These are phyloP conservation scores for Syzygium malaccense DNA, from an alignment of 441 rosid species.

Conservation along the genomic window DNA sequence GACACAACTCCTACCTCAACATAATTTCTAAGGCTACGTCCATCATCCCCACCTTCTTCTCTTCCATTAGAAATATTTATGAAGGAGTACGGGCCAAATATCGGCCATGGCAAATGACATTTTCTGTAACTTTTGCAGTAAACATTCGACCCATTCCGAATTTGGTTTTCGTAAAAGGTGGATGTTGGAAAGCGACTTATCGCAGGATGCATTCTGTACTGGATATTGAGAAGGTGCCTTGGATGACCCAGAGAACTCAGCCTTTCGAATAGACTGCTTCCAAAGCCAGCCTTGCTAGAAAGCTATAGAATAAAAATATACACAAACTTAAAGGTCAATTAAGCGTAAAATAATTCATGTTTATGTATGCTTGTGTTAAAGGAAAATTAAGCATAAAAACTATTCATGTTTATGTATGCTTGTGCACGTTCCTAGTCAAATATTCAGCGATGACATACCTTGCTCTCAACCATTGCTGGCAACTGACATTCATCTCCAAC, in stretches of 20 bases:
- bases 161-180: conserved; percentile 16
- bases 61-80: conserved; percentile 29
- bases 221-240: conserved; percentile 29
- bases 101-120: conserved; percentile 20
- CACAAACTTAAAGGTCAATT: neutral
- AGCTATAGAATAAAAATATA: conserved; percentile 6
- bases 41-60: conserved; percentile 26
- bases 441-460: conserved; percentile 9
- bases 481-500: conserved; percentile 41
- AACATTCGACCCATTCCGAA: conserved; percentile 28
- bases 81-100: conserved; percentile 46
- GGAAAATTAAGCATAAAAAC: neutral
- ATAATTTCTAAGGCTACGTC: conserved; percentile 24
- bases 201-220: conserved; percentile 51
- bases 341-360: neutral
- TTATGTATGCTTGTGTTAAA: neutral
- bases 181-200: conserved; percentile 38
- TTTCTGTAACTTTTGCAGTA: conserved; percentile 4
- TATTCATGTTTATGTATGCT: neutral
- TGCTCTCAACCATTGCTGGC: conserved; percentile 28
- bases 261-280: conserved; percentile 49
- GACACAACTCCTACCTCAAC: conserved; percentile 31
- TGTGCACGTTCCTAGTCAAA: neutral
- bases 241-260: conserved; percentile 25
- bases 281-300: conserved; percentile 27